phyloP scores from a whole-genome alignment of 2,329 filamentous ascomycete genomes.

The Lecanicillium sp. region DNA sequence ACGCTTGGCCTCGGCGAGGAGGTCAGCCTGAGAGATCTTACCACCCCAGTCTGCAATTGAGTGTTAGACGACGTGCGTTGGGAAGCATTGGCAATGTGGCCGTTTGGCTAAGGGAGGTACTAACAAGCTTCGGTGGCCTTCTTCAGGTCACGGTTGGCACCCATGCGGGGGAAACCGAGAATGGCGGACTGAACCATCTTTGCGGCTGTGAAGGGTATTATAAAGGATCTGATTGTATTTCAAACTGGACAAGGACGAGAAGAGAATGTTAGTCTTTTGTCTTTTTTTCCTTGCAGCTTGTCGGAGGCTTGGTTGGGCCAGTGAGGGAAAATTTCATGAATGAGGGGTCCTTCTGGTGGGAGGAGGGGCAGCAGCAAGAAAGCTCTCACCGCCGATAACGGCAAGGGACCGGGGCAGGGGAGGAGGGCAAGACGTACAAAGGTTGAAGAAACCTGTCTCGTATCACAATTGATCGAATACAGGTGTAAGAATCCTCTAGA shows the following conservation, averaged over 20 bases:
- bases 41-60: conserved; percentile 62
- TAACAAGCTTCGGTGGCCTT: conserved; percentile 94
- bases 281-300: no score
- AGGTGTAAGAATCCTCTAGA: conserved; percentile 2
- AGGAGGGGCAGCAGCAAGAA: not conserved
- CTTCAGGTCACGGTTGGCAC: conserved; percentile 97
- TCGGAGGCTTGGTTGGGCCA: no score
- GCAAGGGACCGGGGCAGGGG: no score
- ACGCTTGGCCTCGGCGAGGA: conserved; percentile 91
- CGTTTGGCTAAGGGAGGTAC: conserved; percentile 19
- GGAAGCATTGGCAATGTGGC: conserved; percentile 11
- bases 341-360: not conserved
- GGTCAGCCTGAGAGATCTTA: conserved; percentile 86
- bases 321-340: not conserved
- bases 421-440: not conserved
- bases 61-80: conserved; percentile 14
- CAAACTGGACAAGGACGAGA: not conserved
- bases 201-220: conserved; percentile 21
- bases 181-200: conserved; percentile 65
- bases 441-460: conserved; percentile 1
- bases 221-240: conserved; percentile 1
- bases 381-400: no score
- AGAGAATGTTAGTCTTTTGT: not conserved
- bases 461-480: conserved; percentile 4
- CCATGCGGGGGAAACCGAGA: conserved; percentile 99